phyloP scores from a whole-genome alignment of 139 green algal species.

The Coelastrella sp. region DNA sequence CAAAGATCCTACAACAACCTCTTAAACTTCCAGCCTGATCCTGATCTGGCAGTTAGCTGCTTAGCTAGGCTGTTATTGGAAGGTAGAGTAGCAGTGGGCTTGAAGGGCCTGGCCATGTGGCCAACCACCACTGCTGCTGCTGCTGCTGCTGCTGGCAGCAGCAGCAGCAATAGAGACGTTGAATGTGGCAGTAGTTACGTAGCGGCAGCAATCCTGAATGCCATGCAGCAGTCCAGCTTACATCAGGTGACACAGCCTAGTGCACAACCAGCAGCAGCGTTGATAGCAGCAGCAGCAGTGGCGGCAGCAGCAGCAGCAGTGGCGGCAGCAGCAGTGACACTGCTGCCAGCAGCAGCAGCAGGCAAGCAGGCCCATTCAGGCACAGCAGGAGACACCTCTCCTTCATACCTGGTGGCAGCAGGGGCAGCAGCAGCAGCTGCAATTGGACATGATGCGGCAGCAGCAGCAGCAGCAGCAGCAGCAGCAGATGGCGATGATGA shows the following conservation, averaged over 20 bases:
- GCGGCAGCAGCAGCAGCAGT: too few relatives aligned
- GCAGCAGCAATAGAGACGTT: background rate
- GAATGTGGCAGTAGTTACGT: too few relatives aligned
- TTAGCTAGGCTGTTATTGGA: background rate
- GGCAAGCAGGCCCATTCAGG: too few relatives aligned
- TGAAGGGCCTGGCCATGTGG: background rate
- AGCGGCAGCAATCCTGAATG: background rate
- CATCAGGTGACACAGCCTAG: too few relatives aligned
- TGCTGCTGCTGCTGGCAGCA: background rate
- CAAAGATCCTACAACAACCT: background rate
- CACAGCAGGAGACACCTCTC: too few relatives aligned
- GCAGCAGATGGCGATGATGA: background rate
- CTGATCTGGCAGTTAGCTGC: background rate
- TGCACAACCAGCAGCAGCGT: background rate
- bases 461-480: background rate
- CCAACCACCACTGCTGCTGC: background rate
- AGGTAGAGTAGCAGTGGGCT: background rate
- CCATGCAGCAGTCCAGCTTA: background rate
- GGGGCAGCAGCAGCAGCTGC: background rate
- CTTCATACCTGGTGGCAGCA: background rate
- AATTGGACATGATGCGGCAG: background rate
- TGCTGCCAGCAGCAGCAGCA: too few relatives aligned
- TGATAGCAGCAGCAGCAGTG: background rate
- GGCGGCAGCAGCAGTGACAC: too few relatives aligned
- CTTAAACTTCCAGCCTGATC: background rate